Evolutionary conservation across 2,329 filamentous ascomycete species (phyloP), one percentile per base, ranked within the genome.

Genomic region (Trichoderma sp.): DNA sequence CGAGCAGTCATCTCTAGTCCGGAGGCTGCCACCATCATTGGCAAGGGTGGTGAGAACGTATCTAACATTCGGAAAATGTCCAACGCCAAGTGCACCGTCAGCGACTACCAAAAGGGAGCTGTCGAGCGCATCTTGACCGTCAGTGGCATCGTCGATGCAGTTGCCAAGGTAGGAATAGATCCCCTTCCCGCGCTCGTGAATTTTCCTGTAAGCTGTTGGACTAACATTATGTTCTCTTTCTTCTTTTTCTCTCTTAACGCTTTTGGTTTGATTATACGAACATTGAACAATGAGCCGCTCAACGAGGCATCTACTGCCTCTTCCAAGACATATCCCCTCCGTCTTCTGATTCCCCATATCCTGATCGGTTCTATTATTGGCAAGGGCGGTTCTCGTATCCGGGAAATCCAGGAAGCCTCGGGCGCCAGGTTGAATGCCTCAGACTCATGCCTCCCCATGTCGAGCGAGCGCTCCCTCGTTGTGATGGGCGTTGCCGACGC

Each of bases 281-380:
- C 97, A 3, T 89, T 99, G 78, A 99, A 99, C 89, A 98, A 98
- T 82, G 97, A 99, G 86, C 94, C 95, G 41, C 90, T 99, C 71
- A 92, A 94, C 80, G 90, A 94, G 81, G 88, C 97, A 53, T 99
- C 97, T 14, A 98, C 93, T 76, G 92, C 95, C 71, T 94, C 97
- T 79, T 98, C 96, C 77, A 98, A 98, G 90, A 98, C 96, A 2
- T 99, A 99, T 81, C 97, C 97, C 76, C 92, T 99, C 73, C 95
- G 97, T 80, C 92, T 99, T 68, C 91, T 99, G 74, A 95, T 99
- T 80, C 97, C 97, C 21, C 97, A 98, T 83, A 97, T 99, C 80
- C 90, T 99, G 75, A 99, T 99, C 81, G 97, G 97, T 71, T 98
- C 96, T 76, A 98, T 99, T 85, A 99, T 99, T 84, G 97, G 97